Evolutionary conservation across 2,329 filamentous ascomycete genomes (phyloP), one percentile per base, ranked within the genome.

Genomic region (Arthroderma sp.): DNA sequence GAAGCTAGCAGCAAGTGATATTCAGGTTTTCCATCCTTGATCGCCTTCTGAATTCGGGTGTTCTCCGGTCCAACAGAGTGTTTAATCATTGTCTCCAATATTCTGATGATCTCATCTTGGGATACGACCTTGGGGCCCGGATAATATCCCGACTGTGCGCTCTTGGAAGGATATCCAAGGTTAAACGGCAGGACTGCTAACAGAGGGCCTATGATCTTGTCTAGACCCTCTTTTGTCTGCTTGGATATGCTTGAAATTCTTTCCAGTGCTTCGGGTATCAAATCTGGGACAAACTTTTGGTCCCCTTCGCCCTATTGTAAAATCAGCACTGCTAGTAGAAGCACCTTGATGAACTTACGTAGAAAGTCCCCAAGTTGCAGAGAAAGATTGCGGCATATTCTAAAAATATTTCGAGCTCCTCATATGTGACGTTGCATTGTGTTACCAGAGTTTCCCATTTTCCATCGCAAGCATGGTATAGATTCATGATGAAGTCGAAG

Each of bases 291-390:
- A 41, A 58, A 54, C 42, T 59, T 58, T 11, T 56, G 56, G 40
- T 57, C 54, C 1, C 57, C 57, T 28, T 51, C 48, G 28, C 56
- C 54, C 57, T 58, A 36, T 38, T 11, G 27, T 9, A 29, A 31
- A 6, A 22, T 22, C 15, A 22, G 15, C 15, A 22, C 15, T 22
- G 15, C 15, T 22, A 3, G 29, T 22, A 33, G 10, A 22, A 22
- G 15, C 15, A 22, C 15, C 15, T 22, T 22, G 3, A 22, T 22
- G 15, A 15, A 42, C 55, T 48, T 47, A 58, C 56, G 45, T 46
- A 60, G 61, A 69, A 75, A 57, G 75, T 75, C 43, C 72, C 72
- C 30, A 67, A 51, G 48, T 74, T 75, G n/a, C 70, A 71, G 4
- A 76, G 59, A 46, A 75, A 75, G 45, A 68, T 58, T 0, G 64